Evolutionary conservation across 1,284 basidiomycete genomes (phyloP).

Genomic region (Pterulicium gracile): DNA sequence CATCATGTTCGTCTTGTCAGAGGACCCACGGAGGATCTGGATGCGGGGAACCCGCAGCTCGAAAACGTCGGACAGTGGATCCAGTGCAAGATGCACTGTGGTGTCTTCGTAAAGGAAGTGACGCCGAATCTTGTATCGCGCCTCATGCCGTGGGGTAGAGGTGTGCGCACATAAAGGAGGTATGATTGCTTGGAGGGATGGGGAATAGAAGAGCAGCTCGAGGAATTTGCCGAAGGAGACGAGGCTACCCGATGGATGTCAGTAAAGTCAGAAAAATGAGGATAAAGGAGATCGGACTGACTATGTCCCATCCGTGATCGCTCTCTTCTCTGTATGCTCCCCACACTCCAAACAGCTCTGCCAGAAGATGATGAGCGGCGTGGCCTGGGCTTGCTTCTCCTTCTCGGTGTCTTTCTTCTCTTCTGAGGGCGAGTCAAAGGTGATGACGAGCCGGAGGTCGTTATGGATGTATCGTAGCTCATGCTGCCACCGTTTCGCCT

Average conservation of each 20-base stretch:
- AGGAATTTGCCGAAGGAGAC: slow-evolving; percentile 59
- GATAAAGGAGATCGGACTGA: slow-evolving; percentile 21
- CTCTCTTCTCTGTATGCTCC: slow-evolving; percentile 23
- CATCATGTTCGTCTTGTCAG: slow-evolving; percentile 14
- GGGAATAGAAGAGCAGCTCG: slow-evolving; percentile 54
- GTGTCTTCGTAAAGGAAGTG: slow-evolving; percentile 33
- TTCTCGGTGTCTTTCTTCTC: slow-evolving; percentile 10
- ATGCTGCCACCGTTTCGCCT: slow-evolving; percentile 2
- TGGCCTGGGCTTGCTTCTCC: slow-evolving; percentile 18
- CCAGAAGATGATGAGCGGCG: slow-evolving; percentile 34
- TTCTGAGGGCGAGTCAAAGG: slow-evolving; percentile 7
- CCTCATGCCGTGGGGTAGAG: slow-evolving; percentile 23
- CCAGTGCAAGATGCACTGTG: slow-evolving; percentile 35
- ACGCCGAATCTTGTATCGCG: slow-evolving; percentile 35
- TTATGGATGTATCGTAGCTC: slow-evolving; percentile 6
- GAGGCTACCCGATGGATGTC: slow-evolving; percentile 22
- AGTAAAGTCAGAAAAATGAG: slow-evolving; percentile 2
- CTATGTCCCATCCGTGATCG: slow-evolving; percentile 48
- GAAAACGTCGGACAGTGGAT: slow-evolving; percentile 41
- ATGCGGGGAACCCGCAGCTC: slow-evolving; percentile 48
- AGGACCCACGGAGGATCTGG: slow-evolving; percentile 34
- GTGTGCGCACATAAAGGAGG: slow-evolving; percentile 46
- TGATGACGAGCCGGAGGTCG: slow-evolving; percentile 1
- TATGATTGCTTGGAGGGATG: slow-evolving; percentile 26
- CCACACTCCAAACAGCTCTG: slow-evolving; percentile 42